Percentiles rank a stretch among this genome's conserved stretches.
Conservation (phyloP, 1,284 basidiomycete genomes). For the Irpex sp. region DNA sequence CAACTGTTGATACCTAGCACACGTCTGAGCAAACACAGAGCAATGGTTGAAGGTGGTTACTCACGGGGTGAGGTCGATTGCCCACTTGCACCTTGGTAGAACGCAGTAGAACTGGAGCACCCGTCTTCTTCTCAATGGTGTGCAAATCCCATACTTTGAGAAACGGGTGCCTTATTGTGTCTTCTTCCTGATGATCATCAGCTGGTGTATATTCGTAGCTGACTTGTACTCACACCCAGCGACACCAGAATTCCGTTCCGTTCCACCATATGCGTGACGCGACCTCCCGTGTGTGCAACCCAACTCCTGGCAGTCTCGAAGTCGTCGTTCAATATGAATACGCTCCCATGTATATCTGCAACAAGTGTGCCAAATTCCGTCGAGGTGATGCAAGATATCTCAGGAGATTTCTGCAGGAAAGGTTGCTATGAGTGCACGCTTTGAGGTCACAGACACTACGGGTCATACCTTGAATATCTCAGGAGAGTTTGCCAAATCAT, state of each 20-base stretch:
- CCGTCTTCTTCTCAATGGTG: conserved; percentile 68
- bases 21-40: background rate
- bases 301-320: conserved; percentile 73
- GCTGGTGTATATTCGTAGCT: background rate
- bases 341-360: conserved; percentile 78
- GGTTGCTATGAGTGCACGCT: background rate
- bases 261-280: conserved; percentile 84
- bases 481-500: conserved; percentile 71
- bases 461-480: conserved; percentile 66
- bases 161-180: conserved; percentile 63
- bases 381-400: conserved; percentile 63
- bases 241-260: conserved; percentile 75
- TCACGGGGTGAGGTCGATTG: conserved; percentile 77
- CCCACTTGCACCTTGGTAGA: conserved; percentile 75
- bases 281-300: conserved; percentile 69
- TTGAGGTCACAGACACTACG: no score
- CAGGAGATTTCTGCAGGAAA: conserved; percentile 47
- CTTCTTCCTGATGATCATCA: conserved; percentile 64
- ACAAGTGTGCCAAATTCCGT: conserved; percentile 63
- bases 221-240: conserved; percentile 62
- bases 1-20: conserved; percentile 70
- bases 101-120: conserved; percentile 64
- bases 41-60: conserved; percentile 17
- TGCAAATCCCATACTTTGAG: conserved; percentile 89
- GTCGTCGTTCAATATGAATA: conserved; percentile 70